Base-by-base conservation (phyloP, 257 asterid species). In the Solanum commersonii region DNA sequence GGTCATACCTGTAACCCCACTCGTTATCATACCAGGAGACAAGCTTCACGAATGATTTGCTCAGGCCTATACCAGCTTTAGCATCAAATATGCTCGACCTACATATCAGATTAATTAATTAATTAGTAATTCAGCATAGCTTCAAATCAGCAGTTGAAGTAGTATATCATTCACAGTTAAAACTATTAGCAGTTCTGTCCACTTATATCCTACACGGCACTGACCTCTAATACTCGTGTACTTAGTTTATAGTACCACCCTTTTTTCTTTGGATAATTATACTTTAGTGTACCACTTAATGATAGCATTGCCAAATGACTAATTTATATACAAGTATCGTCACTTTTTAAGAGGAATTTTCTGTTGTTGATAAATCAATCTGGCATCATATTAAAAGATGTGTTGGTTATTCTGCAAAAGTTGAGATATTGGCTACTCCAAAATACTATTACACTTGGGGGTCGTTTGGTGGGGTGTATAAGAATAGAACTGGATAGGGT, bases 61-160 rank as follows among this genome's bases (percentile, higher is more conserved):
- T 97, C 35, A 97, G 94, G 67, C 99, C 99, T 13, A 97, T 97
- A 59, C 99, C 99, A 88, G 99, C 99, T 81, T 97, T 97, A 12
- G 99, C 98, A 56, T 97, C 99, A 89, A 97, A 97, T 87, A 97
- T 97, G 94, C 99, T 97, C 8, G 99, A 97, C 93, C 99, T 97
- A 22, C 72, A 87, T n/a, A 74, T 27, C 71, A 73, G 49, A 86
- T 15, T 46, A 86, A 29, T 16, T 46, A 85, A 68, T 9, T 37
- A 38, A 11, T 29, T 4, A 85, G 46, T 70, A 76, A 74, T 49
- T 65, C n/a, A 22, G 18, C 14, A 79, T 68, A 63, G 34, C 60
- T 22, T 31, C 23, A 44, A 74, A 79, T 79, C 38, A 79, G 27
- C 38, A 27, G 23, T 42, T 42, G 59, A 5, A 38, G 35, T 78